Conservation (phyloP, 2,329 filamentous ascomycete species). For the Penicillium janthinellum region DNA sequence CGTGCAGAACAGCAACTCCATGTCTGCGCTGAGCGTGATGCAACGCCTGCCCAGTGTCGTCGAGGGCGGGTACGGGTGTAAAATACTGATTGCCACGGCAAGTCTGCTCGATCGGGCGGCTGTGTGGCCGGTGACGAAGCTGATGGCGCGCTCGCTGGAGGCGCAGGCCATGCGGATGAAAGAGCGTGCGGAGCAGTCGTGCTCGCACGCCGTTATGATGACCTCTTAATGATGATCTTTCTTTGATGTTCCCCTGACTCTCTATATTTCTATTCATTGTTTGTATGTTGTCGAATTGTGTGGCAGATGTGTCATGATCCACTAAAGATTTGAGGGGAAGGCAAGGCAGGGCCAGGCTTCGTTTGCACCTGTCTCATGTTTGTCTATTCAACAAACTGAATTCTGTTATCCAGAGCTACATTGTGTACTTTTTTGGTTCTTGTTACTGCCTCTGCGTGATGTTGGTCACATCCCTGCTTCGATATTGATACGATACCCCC, state of each 20-base stretch:
- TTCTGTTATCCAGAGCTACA: not conserved
- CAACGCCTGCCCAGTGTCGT: slow-evolving; percentile 60
- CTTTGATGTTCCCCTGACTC: not conserved
- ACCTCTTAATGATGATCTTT: slow-evolving; percentile 25
- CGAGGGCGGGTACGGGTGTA: slow-evolving; percentile 76
- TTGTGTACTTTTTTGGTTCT: not conserved
- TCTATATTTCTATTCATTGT: not conserved
- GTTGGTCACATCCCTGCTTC: slow-evolving; percentile 10
- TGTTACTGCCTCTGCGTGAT: slow-evolving; percentile 1
- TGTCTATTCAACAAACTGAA: not conserved
- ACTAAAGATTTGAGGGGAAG: slow-evolving; percentile 10
- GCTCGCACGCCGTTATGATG: slow-evolving; percentile 29
- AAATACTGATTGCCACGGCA: slow-evolving; percentile 80
- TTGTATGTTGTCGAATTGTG: not conserved
- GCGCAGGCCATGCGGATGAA: slow-evolving; percentile 65
- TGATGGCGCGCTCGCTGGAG: slow-evolving; percentile 68
- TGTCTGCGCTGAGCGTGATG: slow-evolving; percentile 54
- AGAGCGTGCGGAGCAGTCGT: slow-evolving; percentile 53
- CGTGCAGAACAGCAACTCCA: slow-evolving; percentile 56
- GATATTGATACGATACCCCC: slow-evolving; percentile 24
- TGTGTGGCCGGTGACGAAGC: slow-evolving; percentile 85
- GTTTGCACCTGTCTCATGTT: not conserved
- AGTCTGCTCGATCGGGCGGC: slow-evolving; percentile 85
- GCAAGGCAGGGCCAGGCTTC: not conserved
- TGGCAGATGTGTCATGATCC: slow-evolving; percentile 15